Evolutionary conservation across 495 filamentous ascomycete genomes (phyloP).

Genomic region (Cryomyces minteri): DNA sequence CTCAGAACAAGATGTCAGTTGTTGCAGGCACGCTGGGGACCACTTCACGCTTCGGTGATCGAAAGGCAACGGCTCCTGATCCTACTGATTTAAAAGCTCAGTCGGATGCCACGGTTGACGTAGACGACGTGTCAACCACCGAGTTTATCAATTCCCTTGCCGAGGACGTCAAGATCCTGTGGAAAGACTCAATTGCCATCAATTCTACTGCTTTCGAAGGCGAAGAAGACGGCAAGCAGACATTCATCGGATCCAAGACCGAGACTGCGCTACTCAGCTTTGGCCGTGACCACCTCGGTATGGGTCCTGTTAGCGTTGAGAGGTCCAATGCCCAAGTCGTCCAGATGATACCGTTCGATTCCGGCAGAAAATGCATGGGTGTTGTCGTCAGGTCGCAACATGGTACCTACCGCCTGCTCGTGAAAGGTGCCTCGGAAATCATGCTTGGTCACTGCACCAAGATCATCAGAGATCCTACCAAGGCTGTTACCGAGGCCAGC

Average conservation of each 20-base stretch:
- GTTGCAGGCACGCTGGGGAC: conserved; percentile 42
- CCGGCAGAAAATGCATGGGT: conserved; percentile 49
- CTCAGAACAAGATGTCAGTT: conserved; percentile 55
- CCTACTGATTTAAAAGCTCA: neutral
- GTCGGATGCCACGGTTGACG: conserved; percentile 11
- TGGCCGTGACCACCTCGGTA: conserved; percentile 40
- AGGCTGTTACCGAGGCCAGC: conserved; percentile 21
- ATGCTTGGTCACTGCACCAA: conserved; percentile 45
- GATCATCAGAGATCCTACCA: conserved; percentile 54
- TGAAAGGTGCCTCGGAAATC: conserved; percentile 55
- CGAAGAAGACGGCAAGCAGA: conserved; percentile 27
- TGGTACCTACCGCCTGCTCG: conserved; percentile 39
- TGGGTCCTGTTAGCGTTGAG: conserved; percentile 38
- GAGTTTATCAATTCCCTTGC: conserved; percentile 42
- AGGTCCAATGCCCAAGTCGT: conserved; percentile 39
- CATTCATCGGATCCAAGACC: conserved; percentile 54
- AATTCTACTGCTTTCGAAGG: conserved; percentile 53
- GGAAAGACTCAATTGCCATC: conserved; percentile 40
- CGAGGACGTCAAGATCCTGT: conserved; percentile 27
- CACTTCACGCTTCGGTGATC: conserved; percentile 32
- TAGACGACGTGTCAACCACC: conserved; percentile 28
- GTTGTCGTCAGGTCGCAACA: conserved; percentile 38
- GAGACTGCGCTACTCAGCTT: conserved; percentile 49
- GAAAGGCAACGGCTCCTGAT: conserved; percentile 6
- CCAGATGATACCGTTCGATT: conserved; percentile 52